These are phyloP conservation scores for Russula olivacea DNA, from an alignment of 768 basidiomycete genomes.

Conservation along the genomic window DNA sequence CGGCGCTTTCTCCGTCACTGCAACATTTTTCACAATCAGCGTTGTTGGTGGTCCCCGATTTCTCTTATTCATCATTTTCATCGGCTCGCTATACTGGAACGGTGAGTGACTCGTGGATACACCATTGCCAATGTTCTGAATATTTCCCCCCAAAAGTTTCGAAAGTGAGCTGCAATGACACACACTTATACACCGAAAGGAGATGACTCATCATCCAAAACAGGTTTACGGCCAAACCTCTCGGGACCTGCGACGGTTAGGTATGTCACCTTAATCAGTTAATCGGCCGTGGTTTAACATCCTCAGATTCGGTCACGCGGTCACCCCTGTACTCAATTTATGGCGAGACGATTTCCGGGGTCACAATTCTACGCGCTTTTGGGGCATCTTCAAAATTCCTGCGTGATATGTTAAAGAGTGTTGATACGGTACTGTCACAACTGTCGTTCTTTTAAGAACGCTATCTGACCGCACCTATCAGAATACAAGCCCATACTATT, in stretches of 20 bases:
- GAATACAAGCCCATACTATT: constrained; percentile 73
- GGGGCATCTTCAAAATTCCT: constrained; percentile 84
- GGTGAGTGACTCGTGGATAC: constrained; percentile 37
- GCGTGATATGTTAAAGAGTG: constrained; percentile 75
- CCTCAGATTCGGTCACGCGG: constrained; percentile 39
- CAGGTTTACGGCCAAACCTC: constrained; percentile 77
- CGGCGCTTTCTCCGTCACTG: constrained; percentile 60
- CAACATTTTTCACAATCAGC: constrained; percentile 70
- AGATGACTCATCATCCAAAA: constrained; percentile 27
- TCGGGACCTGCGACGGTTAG: constrained; percentile 75
- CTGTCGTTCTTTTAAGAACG: neutral
- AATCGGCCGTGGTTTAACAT: neutral
- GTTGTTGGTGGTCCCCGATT: constrained; percentile 76
- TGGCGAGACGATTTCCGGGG: constrained; percentile 48
- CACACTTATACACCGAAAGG: neutral
- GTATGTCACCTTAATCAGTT: constrained; percentile 34
- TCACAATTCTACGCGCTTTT: constrained; percentile 67
- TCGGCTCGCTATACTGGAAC: constrained; percentile 65
- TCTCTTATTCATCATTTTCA: constrained; percentile 48
- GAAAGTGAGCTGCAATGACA: constrained; percentile 8
- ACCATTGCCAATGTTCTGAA: neutral
- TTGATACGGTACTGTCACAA: constrained; percentile 49
- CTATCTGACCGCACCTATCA: constrained; percentile 24
- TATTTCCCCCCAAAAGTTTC: neutral
- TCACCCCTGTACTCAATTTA: constrained; percentile 49